Evolutionary conservation across 2,329 filamentous ascomycete genomes (phyloP), one percentile per base, ranked within the genome.

Genomic region (Cladosporium cucumerinum): DNA sequence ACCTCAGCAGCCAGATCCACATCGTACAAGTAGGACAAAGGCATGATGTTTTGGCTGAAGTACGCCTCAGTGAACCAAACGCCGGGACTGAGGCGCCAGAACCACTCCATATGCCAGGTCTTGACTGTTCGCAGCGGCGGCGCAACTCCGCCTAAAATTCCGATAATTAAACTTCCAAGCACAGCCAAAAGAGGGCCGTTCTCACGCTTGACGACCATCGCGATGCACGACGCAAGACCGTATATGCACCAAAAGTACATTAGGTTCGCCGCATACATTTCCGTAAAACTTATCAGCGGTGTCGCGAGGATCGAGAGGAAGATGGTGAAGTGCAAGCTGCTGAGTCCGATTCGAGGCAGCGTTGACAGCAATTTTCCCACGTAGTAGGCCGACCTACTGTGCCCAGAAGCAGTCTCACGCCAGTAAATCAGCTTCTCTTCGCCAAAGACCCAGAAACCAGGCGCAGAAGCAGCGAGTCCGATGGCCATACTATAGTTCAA

Each of bases 191-290:
- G 74, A 0, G 85, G 85, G 0, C 84, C 85, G 66, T 87, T 83
- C 72, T 87, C 84, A 8, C 85, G 75, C 23, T 81, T 79, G 25
- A 82, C 79, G 1, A 86, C 69, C 82, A 87, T 85, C 64, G 80
- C 83, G 18, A 86, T 73, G 32, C 78, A 75, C 36, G 79, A 82
- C 0, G 85, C 81, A 7, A 87, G 77, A 0, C 85, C 84, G 71
- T 86, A 87, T 59, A 87, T 83, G 69, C 82, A 82, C 75, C 82
- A 87, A 69, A 86, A 86, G 73, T 86, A 87, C 11, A 82, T 66
- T 54, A 86, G 69, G 64, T 86, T 86, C 7, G 78, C 79, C 16
- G 78, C 61, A 70, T 84, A 86, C 28, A 82, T 82, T 11, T 78
- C 72, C 25, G 73, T 71, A 76, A 81, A 87, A n/a, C 72, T 70